phyloP scores from a whole-genome alignment of 2,329 filamentous ascomycete genomes.

The Dothistroma septosporum region DNA sequence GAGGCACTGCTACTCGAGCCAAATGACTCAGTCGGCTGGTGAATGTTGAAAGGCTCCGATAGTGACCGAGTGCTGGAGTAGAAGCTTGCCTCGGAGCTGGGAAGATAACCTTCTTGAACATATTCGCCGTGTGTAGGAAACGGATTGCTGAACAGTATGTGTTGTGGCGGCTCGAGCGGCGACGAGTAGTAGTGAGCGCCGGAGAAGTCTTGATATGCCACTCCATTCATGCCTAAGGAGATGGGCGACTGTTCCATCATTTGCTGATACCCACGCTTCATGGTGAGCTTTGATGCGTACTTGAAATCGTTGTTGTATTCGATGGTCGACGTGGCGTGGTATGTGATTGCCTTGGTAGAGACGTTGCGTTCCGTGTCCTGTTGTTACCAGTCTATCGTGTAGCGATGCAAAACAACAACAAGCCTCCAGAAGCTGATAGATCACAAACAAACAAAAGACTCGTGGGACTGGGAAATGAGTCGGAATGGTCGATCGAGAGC shows the following conservation, averaged over 20 bases:
- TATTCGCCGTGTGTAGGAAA: conserved; percentile 18
- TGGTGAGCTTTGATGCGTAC: conserved; percentile 9
- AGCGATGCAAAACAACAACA: conserved; percentile 8
- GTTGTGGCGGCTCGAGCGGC: conserved; percentile 16
- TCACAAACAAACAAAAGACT: conserved; percentile 12
- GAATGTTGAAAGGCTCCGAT: conserved; percentile 19
- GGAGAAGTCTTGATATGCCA: conserved; percentile 22
- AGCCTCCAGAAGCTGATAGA: conserved; percentile 4
- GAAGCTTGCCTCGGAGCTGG: conserved; percentile 13
- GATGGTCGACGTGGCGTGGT: neutral
- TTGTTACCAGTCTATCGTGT: conserved; percentile 8
- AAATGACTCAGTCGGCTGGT: conserved; percentile 16
- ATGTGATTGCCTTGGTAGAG: conserved; percentile 9
- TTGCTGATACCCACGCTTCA: conserved; percentile 20
- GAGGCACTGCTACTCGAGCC: conserved; percentile 15
- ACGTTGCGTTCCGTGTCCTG: conserved; percentile 6
- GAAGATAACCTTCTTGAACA: conserved; percentile 19
- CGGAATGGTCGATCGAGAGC: conserved; percentile 8
- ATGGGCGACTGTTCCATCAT: conserved; percentile 20
- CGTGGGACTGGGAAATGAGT: conserved; percentile 17
- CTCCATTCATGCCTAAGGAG: conserved; percentile 15
- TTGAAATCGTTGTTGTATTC: conserved; percentile 5
- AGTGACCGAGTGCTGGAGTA: conserved; percentile 15
- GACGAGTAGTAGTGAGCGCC: conserved; percentile 18
- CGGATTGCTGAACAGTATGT: conserved; percentile 22